A percentile compares a stretch with the other conserved stretches of the same genome.
Conservation (phyloP, 1,284 basidiomycete species). For the Lignosus rhinocerotis region DNA sequence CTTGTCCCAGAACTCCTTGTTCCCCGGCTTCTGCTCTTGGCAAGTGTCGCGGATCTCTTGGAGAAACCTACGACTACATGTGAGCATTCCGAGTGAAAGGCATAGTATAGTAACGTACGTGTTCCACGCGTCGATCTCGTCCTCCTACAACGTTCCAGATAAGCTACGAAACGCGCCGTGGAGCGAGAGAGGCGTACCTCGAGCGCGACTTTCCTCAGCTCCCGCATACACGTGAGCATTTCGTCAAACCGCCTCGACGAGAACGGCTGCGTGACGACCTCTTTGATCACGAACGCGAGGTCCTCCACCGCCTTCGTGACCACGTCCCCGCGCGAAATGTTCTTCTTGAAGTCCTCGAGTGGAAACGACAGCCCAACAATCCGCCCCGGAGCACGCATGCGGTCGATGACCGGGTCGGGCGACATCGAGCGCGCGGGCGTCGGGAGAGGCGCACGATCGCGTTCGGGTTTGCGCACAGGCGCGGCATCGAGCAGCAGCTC, state of each 20-base stretch:
- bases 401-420: slow-evolving; percentile 41
- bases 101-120: slow-evolving; percentile 41
- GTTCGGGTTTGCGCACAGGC: slow-evolving; percentile 24
- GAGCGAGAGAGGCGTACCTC: slow-evolving; percentile 41
- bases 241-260: slow-evolving; percentile 63
- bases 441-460: slow-evolving; percentile 16
- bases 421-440: slow-evolving; percentile 51
- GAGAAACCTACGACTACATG: slow-evolving; percentile 49
- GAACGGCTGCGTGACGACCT: slow-evolving; percentile 72
- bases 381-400: slow-evolving; percentile 47
- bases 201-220: slow-evolving; percentile 64
- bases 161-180: not conserved
- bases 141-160: slow-evolving; percentile 47
- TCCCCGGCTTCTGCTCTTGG: slow-evolving; percentile 49
- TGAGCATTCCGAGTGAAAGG: not conserved
- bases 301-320: slow-evolving; percentile 85
- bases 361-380: slow-evolving; percentile 77
- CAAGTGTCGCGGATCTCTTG: slow-evolving; percentile 57
- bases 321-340: slow-evolving; percentile 71
- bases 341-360: slow-evolving; percentile 72
- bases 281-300: slow-evolving; percentile 66
- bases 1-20: slow-evolving; percentile 63
- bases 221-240: slow-evolving; percentile 71
- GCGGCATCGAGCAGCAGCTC: slow-evolving; percentile 34
- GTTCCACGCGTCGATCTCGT: slow-evolving; percentile 81